Evolutionary conservation across 2,329 filamentous ascomycete species (phyloP).

Genomic region (Xylaria polymorpha): DNA sequence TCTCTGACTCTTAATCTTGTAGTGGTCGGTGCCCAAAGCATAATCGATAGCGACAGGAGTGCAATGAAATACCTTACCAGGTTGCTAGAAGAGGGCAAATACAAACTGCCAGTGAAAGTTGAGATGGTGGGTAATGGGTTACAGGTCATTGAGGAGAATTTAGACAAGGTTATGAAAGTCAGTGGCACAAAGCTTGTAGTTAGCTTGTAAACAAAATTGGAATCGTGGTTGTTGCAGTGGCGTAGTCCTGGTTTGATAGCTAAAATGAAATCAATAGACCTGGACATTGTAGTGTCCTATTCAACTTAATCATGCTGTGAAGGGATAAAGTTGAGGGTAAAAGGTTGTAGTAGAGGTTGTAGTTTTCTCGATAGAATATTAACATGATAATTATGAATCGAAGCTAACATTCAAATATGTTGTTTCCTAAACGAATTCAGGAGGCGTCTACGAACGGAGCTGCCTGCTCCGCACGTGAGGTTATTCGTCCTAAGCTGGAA

Average conservation of each 20-base stretch:
- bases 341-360: too few relatives aligned
- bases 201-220: neutral
- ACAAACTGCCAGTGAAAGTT: slow-evolving; percentile 11
- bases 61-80: slow-evolving; percentile 4
- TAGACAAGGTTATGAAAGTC: slow-evolving; percentile 7
- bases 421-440: too few relatives aligned
- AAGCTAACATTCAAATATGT: too few relatives aligned
- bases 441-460: too few relatives aligned
- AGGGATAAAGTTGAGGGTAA: too few relatives aligned
- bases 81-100: slow-evolving; percentile 9
- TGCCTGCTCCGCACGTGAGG: too few relatives aligned
- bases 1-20: slow-evolving; percentile 8
- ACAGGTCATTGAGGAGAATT: neutral
- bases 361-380: too few relatives aligned
- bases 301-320: too few relatives aligned
- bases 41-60: neutral
- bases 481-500: too few relatives aligned
- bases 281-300: too few relatives aligned
- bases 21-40: slow-evolving; percentile 14
- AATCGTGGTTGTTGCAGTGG: neutral
- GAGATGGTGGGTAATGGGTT: slow-evolving; percentile 10
- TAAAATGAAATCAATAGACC: too few relatives aligned
- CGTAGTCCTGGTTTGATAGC: neutral
- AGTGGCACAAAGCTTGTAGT: slow-evolving; percentile 14
- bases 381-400: too few relatives aligned